These are phyloP conservation scores for Cordyceps tenuipes DNA, from an alignment of 2,329 filamentous ascomycete species.

Conservation along the genomic window DNA sequence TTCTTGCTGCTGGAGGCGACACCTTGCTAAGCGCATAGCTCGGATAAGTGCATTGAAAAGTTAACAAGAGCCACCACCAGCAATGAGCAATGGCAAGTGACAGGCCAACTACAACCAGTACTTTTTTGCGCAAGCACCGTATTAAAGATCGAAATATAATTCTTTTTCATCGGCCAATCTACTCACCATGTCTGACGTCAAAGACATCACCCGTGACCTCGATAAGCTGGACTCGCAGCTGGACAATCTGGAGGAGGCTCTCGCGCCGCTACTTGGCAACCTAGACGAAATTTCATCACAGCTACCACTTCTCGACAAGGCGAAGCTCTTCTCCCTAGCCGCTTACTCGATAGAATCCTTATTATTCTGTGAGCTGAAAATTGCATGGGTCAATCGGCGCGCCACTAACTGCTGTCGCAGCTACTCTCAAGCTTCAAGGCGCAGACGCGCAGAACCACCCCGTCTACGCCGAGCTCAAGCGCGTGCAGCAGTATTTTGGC, in stretches of 20 bases:
- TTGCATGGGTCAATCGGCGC: neutral
- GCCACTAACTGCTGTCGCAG: conserved; percentile 24
- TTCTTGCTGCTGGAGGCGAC: neutral
- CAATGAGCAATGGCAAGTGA: neutral
- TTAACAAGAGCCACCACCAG: neutral
- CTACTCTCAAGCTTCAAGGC: conserved; percentile 70
- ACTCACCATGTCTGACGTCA: conserved; percentile 31
- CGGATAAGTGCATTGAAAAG: conserved; percentile 6
- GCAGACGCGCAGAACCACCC: conserved; percentile 76
- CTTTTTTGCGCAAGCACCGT: neutral
- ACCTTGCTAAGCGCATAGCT: conserved; percentile 11
- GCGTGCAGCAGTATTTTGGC: conserved; percentile 83
- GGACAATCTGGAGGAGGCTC: conserved; percentile 64
- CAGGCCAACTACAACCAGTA: neutral
- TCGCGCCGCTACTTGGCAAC: conserved; percentile 64
- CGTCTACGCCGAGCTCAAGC: conserved; percentile 75
- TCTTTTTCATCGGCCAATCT: neutral
- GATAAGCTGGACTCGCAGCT: conserved; percentile 70
- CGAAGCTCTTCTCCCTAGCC: conserved; percentile 82
- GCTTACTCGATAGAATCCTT: conserved; percentile 88
- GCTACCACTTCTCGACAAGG: conserved; percentile 86
- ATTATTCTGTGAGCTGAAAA: conserved; percentile 62
- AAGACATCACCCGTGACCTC: conserved; percentile 58
- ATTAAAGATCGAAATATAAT: neutral
- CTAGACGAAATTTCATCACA: conserved; percentile 64